Conservation (phyloP, 208 protist species). For the Crithidia fasciculata region DNA sequence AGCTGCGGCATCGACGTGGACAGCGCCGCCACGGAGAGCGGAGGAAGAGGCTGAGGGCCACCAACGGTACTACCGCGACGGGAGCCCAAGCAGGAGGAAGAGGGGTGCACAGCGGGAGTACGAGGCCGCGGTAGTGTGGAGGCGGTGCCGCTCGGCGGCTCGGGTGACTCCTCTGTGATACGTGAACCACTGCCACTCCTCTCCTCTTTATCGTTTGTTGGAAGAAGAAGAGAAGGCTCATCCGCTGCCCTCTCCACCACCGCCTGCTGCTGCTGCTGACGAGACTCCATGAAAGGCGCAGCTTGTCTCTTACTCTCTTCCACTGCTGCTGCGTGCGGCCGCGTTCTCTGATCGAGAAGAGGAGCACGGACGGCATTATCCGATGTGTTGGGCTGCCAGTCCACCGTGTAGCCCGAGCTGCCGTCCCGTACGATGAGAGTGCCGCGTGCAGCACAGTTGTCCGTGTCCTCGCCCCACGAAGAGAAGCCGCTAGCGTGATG, state of each 20-base stretch:
- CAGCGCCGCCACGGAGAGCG: too few species aligned
- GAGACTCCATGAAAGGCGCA: background rate
- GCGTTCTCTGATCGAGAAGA: background rate
- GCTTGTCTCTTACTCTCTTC: background rate
- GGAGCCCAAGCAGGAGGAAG: background rate
- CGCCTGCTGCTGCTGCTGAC: background rate
- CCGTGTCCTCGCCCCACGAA: background rate
- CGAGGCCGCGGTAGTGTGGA: background rate
- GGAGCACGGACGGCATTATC: background rate
- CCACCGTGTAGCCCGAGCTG: conserved; percentile 9
- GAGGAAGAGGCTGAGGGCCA: too few species aligned
- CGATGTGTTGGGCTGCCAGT: conserved; percentile 1
- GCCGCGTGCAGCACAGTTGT: background rate
- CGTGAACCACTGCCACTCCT: background rate
- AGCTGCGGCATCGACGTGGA: conserved; percentile 6
- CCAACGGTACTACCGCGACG: too few species aligned
- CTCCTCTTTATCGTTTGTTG: background rate
- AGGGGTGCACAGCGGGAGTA: background rate
- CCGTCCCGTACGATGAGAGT: conserved; percentile 8
- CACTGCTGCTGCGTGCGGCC: background rate
- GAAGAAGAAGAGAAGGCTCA: background rate
- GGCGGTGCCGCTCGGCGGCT: conserved; percentile 2
- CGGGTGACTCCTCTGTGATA: background rate
- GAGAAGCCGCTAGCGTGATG: too few species aligned
- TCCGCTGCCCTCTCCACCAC: background rate